Percentiles rank a stretch among this genome's conserved stretches.
Evolutionary conservation across 1,284 basidiomycete species (phyloP).

Genomic region (Leccinum laetum): DNA sequence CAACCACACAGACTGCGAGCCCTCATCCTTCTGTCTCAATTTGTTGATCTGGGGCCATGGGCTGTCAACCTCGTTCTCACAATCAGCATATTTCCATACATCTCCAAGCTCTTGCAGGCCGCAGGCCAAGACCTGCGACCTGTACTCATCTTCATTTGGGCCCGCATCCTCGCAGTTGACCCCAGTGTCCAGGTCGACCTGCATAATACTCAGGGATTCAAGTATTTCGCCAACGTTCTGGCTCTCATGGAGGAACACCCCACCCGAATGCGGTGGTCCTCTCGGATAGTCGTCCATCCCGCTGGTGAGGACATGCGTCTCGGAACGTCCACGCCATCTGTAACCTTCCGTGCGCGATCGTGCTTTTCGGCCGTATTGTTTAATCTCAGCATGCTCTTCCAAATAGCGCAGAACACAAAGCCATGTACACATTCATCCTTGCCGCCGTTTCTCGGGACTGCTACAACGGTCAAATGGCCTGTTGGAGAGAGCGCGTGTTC

Average conservation of each 20-base stretch:
- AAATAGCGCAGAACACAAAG: slow-evolving; percentile 95
- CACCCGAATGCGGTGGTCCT: no score
- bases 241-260: slow-evolving; percentile 59
- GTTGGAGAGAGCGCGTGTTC: slow-evolving; percentile 85
- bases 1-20: slow-evolving; percentile 96
- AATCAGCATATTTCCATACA: slow-evolving; percentile 99
- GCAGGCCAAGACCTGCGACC: slow-evolving; percentile 95
- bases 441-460: slow-evolving; percentile 92
- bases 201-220: slow-evolving; percentile 83
- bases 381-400: slow-evolving; percentile 56
- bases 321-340: no score
- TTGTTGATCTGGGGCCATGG: slow-evolving; percentile 98
- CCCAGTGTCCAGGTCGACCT: slow-evolving; percentile 91
- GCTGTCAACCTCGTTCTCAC: slow-evolving; percentile 96
- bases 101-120: slow-evolving; percentile 94
- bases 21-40: slow-evolving; percentile 95
- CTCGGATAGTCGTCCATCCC: no score
- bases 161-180: slow-evolving; percentile 95
- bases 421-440: slow-evolving; percentile 99
- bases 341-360: no score
- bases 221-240: slow-evolving; percentile 87
- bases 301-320: no score
- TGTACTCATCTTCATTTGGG: slow-evolving; percentile 99
- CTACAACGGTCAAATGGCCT: slow-evolving; percentile 84
- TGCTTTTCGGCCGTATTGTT: no score